Conservation (phyloP, 441 rosid species). For the Melastoma candidum region DNA sequence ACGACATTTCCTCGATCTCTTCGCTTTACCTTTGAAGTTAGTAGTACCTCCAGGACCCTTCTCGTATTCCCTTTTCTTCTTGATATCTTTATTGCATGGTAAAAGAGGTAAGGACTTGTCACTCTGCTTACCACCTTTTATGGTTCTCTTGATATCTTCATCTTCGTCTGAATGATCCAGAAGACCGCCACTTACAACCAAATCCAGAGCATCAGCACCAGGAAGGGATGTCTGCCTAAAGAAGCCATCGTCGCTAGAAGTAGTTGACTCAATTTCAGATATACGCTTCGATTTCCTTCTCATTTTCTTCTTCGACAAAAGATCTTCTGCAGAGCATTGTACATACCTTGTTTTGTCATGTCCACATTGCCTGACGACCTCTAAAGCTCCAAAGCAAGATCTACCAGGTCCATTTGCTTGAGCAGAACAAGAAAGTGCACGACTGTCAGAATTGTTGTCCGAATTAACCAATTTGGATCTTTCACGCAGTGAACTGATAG, state of each 20-base stretch:
- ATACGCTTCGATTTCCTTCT: conserved; percentile 62
- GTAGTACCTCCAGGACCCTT: conserved; percentile 22
- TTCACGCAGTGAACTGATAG: neutral
- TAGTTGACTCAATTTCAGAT: conserved; percentile 47
- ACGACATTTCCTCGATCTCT: conserved; percentile 35
- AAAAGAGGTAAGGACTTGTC: conserved; percentile 14
- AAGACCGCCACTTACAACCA: conserved; percentile 18
- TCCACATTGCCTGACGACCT: conserved; percentile 19
- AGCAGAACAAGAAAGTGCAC: conserved; percentile 3
- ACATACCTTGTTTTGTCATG: conserved; percentile 26
- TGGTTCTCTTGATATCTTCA: conserved; percentile 16
- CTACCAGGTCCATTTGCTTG: conserved; percentile 7
- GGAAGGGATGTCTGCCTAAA: conserved; percentile 14
- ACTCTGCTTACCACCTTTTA: conserved; percentile 15
- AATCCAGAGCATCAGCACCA: conserved; percentile 23
- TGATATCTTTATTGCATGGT: conserved; percentile 19
- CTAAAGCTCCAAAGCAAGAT: conserved; percentile 19
- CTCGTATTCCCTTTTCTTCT: conserved; percentile 28
- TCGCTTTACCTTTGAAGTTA: conserved; percentile 29
- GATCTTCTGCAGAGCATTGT: conserved; percentile 22
- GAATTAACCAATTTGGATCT: conserved; percentile 17
- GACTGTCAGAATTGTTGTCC: conserved; percentile 12
- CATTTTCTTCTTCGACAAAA: conserved; percentile 30
- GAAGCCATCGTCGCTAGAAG: conserved; percentile 24
- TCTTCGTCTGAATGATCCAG: conserved; percentile 23